Base-by-base conservation (phyloP, 768 basidiomycete species). In the Postia placenta region DNA sequence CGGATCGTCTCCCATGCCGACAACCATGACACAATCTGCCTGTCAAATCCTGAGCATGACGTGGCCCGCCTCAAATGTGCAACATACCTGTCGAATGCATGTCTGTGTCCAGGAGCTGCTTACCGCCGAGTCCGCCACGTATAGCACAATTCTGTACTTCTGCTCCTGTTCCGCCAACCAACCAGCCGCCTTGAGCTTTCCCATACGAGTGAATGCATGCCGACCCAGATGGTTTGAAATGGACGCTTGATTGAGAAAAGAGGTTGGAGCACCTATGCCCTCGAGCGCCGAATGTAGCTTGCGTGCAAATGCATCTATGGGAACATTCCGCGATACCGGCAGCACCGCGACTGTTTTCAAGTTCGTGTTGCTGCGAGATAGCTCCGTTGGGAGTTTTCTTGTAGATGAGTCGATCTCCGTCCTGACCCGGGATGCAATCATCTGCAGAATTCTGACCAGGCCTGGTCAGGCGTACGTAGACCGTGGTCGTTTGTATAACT, bases 111-210 rank as follows among this genome's bases (percentile, higher is more conserved):
- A 99, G 17, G 92, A 87, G 50, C 91, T 94, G 49, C 81, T 89
- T 28, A 95, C 92, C 0, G 94, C 84, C 0, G 95, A 92, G 67
- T 99, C 94, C 5, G 90, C 95, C 26, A 99, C 92, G 62, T 98
- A 98, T 14, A 99, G 76, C 0, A 98, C 94, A 2, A 83, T 96
- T 24, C 92, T 79, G 61, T 87, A 96, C 60, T 89, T 80, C 69
- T 97, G 91, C 64, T 97, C 93, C 63, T 87, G 86, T 65, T 98
- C 94, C 14, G 95, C 92, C 5, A 99, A 72, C 96, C 96, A 97
- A 2, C 87, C 80, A 0, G 86, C 81, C 27, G 90, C 88, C 72
- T 98, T 99, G 36, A 99, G 78, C 67, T 97, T 97, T 2, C 96
- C 96, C 83, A 98, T 96, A 43, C 88, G 72, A 28, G 90, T 91